Percentiles rank a stretch among this genome's conserved stretches.
Evolutionary conservation across 257 asterid genomes (phyloP).

Genomic region (Nicotiana attenuata): DNA sequence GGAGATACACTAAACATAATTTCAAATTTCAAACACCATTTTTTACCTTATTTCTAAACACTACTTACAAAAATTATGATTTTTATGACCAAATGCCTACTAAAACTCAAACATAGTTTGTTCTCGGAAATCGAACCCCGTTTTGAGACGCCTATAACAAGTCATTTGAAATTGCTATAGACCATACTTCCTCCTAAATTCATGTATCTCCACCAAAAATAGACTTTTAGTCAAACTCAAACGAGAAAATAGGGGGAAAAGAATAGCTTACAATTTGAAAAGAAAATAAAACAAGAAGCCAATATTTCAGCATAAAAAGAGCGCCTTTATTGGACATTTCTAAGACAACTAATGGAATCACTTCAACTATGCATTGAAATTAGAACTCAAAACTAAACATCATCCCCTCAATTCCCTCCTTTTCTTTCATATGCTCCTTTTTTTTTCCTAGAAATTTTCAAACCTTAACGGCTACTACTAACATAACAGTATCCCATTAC

Average conservation of each 20-base stretch:
- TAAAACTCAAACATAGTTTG: background rate
- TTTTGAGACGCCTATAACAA: background rate
- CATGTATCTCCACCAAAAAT: background rate
- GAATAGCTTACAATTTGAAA: background rate
- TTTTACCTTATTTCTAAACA: no score
- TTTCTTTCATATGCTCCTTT: background rate
- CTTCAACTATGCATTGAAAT: constrained; percentile 25
- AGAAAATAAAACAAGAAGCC: background rate
- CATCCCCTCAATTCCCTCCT: constrained; percentile 24
- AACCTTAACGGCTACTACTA: background rate
- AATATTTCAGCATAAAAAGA: background rate
- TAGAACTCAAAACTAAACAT: constrained; percentile 23
- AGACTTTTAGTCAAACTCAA: background rate
- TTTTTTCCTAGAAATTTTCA: no score
- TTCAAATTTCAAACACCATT: no score
- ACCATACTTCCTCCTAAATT: background rate
- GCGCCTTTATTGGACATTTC: background rate
- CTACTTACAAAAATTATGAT: no score
- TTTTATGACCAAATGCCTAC: background rate
- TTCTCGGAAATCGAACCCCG: background rate
- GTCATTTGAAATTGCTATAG: background rate
- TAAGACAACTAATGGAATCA: background rate
- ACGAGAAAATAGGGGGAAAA: background rate
- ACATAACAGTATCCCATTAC: constrained; percentile 1
- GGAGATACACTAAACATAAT: no score